A percentile compares a stretch with the other conserved stretches of the same genome.
Evolutionary conservation across 179 eudicot genomes (phyloP).

Genomic region (Actinidia chinensis): DNA sequence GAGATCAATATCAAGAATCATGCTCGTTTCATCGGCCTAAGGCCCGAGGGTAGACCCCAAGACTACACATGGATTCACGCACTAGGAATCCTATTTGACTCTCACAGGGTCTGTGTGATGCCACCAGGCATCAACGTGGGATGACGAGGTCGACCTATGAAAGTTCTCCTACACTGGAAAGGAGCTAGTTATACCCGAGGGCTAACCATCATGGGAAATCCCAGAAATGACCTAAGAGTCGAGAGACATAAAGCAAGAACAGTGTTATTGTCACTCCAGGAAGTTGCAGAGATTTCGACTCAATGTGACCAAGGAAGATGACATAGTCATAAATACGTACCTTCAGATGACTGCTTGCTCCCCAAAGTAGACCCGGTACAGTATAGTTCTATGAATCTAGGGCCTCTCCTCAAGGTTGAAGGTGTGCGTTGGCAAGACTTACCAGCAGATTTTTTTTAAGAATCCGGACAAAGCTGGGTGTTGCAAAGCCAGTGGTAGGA

Average conservation of each 20-base stretch:
- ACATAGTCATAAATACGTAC: slow-evolving; percentile 54
- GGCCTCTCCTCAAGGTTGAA: slow-evolving; percentile 49
- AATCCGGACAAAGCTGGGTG: slow-evolving; percentile 57
- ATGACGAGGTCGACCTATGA: slow-evolving; percentile 39
- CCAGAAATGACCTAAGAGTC: slow-evolving; percentile 32
- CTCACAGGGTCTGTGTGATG: slow-evolving; percentile 55
- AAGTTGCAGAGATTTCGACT: slow-evolving; percentile 45
- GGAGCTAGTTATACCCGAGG: slow-evolving; percentile 26
- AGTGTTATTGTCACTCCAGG: slow-evolving; percentile 41
- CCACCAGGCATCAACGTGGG: slow-evolving; percentile 53
- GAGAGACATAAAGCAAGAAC: slow-evolving; percentile 43
- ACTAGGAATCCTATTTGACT: slow-evolving; percentile 47
- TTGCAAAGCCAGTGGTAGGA: slow-evolving; percentile 51
- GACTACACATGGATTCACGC: slow-evolving; percentile 82
- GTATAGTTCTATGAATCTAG: slow-evolving; percentile 47
- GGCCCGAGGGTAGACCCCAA: slow-evolving; percentile 50
- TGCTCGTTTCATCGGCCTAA: slow-evolving; percentile 62
- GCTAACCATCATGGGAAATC: slow-evolving; percentile 30
- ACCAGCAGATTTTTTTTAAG: slow-evolving; percentile 47
- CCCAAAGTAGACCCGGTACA: too few relatives aligned
- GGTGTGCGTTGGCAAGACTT: slow-evolving; percentile 67
- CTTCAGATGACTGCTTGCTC: slow-evolving; percentile 52
- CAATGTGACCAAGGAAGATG: slow-evolving; percentile 51
- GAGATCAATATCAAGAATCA: slow-evolving; percentile 63
- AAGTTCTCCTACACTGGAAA: slow-evolving; percentile 39